Evolutionary conservation across 1,139 yeast genomes (phyloP), one percentile per base, ranked within the genome.

Genomic region (Scheffersomyces parashehatae): DNA sequence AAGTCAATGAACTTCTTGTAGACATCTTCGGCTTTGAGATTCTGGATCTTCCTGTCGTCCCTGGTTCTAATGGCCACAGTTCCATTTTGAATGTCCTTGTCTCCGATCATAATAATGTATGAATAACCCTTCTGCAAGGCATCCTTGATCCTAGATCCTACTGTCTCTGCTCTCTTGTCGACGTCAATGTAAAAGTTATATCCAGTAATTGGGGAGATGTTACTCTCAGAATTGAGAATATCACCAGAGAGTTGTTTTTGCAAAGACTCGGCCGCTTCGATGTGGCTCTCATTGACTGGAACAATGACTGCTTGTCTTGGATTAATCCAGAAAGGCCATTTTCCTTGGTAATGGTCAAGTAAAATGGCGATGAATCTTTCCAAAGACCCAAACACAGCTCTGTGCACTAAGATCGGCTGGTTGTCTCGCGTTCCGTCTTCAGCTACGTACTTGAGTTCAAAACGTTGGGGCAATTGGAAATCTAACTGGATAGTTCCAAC

Each of bases 311-410:
- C 96, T 62, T 93, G 99, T 51, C 95, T 77, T n/a, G 99, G 97
- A 49, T 87, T 88, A 46, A 93, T 67, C 99, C 99, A 93, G 62
- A 95, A 93, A 10, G 99, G 99, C 99, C 99, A 93, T 54, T 86
- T 86, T 0, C 99, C 99, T 44, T 81, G 81, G 62, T 83, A 91
- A 55, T 91, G 96, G 61, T 95, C 99, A 39, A 91, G 81, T 47
- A 93, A 72, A 51, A 95, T 81, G 3, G 98, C 97, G 64, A 93
- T 73, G 64, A 93, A 91, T 53, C 99, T 77, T 64, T 93, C 99
- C 20, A 93, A 76, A 0, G 97, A 88, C 0, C 99, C 99, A 58
- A 89, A 88, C 3, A 93, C 90, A 0, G 99, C 99, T 45, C 99
- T 77, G 59, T 93, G 99, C 29, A 93, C 81, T 87, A 93, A 82